Evolutionary conservation across 2,329 filamentous ascomycete genomes (phyloP).

Genomic region (Phaeoacremonium minimum): DNA sequence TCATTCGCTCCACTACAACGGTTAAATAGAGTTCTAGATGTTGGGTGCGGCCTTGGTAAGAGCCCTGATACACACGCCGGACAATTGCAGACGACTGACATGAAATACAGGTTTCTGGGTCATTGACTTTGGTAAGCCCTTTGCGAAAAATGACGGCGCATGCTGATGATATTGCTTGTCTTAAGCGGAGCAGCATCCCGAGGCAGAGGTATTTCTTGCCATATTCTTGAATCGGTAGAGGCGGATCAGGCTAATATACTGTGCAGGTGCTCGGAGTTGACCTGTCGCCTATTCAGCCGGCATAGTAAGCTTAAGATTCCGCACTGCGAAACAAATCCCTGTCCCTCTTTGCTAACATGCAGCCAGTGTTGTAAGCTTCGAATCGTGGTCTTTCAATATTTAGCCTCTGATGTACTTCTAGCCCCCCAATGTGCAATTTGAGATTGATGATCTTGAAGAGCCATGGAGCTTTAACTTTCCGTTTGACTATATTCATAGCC

Average conservation of each 20-base stretch:
- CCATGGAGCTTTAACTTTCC: conserved; percentile 19
- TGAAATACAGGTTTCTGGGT: conserved; percentile 17
- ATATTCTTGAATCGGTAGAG: no score
- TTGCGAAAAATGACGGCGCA: background rate
- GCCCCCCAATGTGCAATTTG: conserved; percentile 17
- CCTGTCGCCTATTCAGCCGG: conserved; percentile 17
- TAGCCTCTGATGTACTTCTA: conserved; percentile 3
- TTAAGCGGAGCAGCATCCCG: conserved; percentile 19
- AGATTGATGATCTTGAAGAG: conserved; percentile 21
- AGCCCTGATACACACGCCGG: no score
- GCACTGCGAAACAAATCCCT: no score
- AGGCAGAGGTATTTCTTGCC: conserved; percentile 13
- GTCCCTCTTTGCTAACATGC: background rate
- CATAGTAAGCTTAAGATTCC: conserved; percentile 13
- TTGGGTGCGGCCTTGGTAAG: conserved; percentile 45
- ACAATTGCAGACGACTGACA: no score
- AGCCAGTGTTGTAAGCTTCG: conserved; percentile 8
- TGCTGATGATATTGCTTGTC: background rate
- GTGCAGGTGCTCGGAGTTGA: conserved; percentile 18
- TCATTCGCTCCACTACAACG: conserved; percentile 37
- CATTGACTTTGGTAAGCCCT: conserved; percentile 19
- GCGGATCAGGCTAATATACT: no score
- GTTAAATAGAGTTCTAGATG: conserved; percentile 38
- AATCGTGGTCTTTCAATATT: no score
- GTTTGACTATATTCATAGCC: conserved; percentile 19